These are phyloP conservation scores for Gardenia jasminoides DNA, from an alignment of 257 asterid species.

Conservation along the genomic window DNA sequence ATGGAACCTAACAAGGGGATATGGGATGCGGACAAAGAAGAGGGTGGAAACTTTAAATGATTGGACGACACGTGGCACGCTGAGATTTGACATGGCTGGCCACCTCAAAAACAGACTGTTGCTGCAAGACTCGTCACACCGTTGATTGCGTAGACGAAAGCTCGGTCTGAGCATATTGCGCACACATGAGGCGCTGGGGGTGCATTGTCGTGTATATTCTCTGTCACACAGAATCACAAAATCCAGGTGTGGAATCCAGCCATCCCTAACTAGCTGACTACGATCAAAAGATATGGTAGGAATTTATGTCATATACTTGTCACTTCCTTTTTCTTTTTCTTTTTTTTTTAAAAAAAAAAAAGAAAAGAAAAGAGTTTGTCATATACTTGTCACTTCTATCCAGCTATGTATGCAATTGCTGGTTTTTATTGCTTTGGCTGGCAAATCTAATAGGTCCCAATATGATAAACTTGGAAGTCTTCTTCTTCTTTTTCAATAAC, in stretches of 20 bases:
- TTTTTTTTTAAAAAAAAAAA: no score
- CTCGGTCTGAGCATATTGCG: no score
- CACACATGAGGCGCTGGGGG: background rate
- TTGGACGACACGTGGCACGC: slow-evolving; percentile 27
- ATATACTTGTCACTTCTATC: slow-evolving; percentile 21
- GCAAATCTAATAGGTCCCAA: no score
- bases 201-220: slow-evolving; percentile 6
- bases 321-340: no score
- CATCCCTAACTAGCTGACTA: background rate
- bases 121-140: slow-evolving; percentile 30
- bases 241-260: background rate
- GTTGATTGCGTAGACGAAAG: slow-evolving; percentile 43
- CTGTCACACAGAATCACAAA: slow-evolving; percentile 20
- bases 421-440: background rate
- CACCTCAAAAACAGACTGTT: slow-evolving; percentile 17
- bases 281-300: slow-evolving; percentile 13
- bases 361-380: no score
- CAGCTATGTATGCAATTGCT: background rate
- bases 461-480: no score
- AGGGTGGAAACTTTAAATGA: slow-evolving; percentile 12
- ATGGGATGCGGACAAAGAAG: slow-evolving; percentile 16
- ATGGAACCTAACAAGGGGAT: slow-evolving; percentile 22
- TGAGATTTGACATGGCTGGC: slow-evolving; percentile 25
- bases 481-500: no score
- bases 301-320: background rate